Base-by-base conservation (phyloP, 2,329 filamentous ascomycete genomes). In the Metarhizium brunneum region DNA sequence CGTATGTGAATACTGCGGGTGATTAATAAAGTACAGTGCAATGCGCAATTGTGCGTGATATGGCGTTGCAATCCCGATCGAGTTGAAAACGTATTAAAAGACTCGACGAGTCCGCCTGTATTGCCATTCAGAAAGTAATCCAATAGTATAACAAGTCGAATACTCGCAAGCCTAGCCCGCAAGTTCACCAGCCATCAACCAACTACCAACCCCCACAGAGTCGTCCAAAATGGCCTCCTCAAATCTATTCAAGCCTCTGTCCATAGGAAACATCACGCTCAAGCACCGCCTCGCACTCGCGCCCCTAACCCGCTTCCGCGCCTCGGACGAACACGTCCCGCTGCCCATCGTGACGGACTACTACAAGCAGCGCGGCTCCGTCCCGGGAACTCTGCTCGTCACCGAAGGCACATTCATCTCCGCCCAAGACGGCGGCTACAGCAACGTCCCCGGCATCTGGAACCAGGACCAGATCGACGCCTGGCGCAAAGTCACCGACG, bases 401-500 rank as follows among this genome's bases (percentile, higher is more conserved):
- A 63, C 69, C 1, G 75, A 79, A 57, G 74, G 74, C 65, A 69
- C 80, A 72, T 65, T 77, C 65, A 59, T 63, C 43, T 73, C 68
- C 3, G 67, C 64, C 11, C 57, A 62, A 11, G 66, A 67, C 0
- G 69, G 68, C 11, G 71, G 70, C 0, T 66, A 66, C 29, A 57
- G 68, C 2, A 68, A 82, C 60, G 74, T 77, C 0, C 82, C 85
- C 0, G 83, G 82, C 1, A 81, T 88, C 59, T 87, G 75, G 69
- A 78, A 63, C 45, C 67, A 76, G 0, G 75, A 72, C 6, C 84
- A 87, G 57, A 73, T 86, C 48, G 69, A 70, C 0, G 79, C 73
- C 0, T 89, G 85, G 85, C 81, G 76, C 56, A 67, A 74, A 16
- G 72, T 88, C 53, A 84, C 80, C 1, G 78, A 84, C 30, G 80